Conservation (phyloP, 1,139 yeast species). For the Blastobotrys aristatus region DNA sequence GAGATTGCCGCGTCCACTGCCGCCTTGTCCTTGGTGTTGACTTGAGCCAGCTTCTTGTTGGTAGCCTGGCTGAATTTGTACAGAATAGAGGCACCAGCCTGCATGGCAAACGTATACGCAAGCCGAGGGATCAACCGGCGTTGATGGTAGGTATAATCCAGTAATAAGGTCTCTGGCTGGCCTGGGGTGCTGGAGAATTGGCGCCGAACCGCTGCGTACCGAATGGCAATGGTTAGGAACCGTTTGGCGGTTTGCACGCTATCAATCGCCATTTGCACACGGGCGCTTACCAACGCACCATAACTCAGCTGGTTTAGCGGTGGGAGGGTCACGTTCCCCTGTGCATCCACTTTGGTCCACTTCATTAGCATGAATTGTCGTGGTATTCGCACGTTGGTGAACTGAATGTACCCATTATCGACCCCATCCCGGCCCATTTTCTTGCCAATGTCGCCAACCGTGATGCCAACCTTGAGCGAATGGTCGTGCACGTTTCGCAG, state of each 20-base stretch:
- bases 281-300: slow-evolving; percentile 80
- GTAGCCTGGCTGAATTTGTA: slow-evolving; percentile 48
- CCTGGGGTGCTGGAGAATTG: slow-evolving; percentile 57
- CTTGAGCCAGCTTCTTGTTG: slow-evolving; percentile 45
- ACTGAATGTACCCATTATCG: slow-evolving; percentile 95
- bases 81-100: slow-evolving; percentile 64
- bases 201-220: slow-evolving; percentile 86
- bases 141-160: slow-evolving; percentile 84
- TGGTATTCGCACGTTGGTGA: slow-evolving; percentile 74
- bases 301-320: slow-evolving; percentile 85
- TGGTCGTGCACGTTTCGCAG: slow-evolving; percentile 65
- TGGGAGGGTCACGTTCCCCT: slow-evolving; percentile 59
- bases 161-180: slow-evolving; percentile 40
- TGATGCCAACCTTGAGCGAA: slow-evolving; percentile 67
- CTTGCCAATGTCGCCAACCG: slow-evolving; percentile 87
- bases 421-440: slow-evolving; percentile 79
- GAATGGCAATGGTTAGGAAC: slow-evolving; percentile 73
- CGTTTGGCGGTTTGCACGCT: slow-evolving; percentile 76
- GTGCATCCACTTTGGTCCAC: slow-evolving; percentile 65
- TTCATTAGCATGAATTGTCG: slow-evolving; percentile 77
- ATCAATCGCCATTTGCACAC: slow-evolving; percentile 85
- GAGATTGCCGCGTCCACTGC: slow-evolving; percentile 42
- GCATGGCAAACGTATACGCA: slow-evolving; percentile 74
- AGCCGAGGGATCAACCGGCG: slow-evolving; percentile 75
- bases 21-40: slow-evolving; percentile 34